These are phyloP conservation scores for Epichloe sylvatica DNA, from an alignment of 2,329 filamentous ascomycete genomes.

Conservation along the genomic window DNA sequence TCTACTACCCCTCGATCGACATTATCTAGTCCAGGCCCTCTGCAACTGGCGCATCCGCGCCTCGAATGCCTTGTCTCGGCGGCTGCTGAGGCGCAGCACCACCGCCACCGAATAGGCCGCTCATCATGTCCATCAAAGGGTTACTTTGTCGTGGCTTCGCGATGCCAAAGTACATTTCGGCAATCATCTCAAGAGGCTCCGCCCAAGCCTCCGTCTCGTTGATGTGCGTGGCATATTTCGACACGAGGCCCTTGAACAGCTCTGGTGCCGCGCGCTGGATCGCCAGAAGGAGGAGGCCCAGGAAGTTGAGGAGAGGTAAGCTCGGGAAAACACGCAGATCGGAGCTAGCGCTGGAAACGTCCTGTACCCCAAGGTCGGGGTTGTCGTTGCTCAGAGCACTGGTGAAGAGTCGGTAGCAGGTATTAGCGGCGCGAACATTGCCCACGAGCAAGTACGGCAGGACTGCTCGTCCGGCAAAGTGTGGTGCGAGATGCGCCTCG, in stretches of 20 bases:
- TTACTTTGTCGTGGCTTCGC: slow-evolving; percentile 79
- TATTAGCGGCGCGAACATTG: slow-evolving; percentile 80
- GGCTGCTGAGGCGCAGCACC: slow-evolving; percentile 28
- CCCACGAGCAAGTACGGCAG: slow-evolving; percentile 83
- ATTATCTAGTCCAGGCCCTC: slow-evolving; percentile 43
- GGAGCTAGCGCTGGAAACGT: slow-evolving; percentile 59
- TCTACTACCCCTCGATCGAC: slow-evolving; percentile 2
- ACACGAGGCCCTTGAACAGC: slow-evolving; percentile 66
- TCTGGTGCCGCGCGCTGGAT: slow-evolving; percentile 68
- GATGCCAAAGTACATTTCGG: slow-evolving; percentile 94
- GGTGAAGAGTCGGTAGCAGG: slow-evolving; percentile 55
- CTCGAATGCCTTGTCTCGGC: slow-evolving; percentile 29
- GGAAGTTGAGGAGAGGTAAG: slow-evolving; percentile 88
- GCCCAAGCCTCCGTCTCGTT: slow-evolving; percentile 67
- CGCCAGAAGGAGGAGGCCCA: slow-evolving; percentile 69
- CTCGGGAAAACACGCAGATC: slow-evolving; percentile 77
- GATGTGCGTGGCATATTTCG: slow-evolving; percentile 67
- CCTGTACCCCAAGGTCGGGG: slow-evolving; percentile 54
- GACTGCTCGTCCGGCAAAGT: slow-evolving; percentile 75
- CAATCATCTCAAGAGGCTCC: slow-evolving; percentile 71
- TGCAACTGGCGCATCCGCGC: slow-evolving; percentile 35
- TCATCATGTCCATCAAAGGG: slow-evolving; percentile 96
- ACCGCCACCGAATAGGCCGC: slow-evolving; percentile 75
- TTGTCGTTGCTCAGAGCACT: slow-evolving; percentile 26
- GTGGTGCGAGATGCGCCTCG: slow-evolving; percentile 71